Conservation (phyloP, 116 monocot species). For the Thalassia testudinum region DNA sequence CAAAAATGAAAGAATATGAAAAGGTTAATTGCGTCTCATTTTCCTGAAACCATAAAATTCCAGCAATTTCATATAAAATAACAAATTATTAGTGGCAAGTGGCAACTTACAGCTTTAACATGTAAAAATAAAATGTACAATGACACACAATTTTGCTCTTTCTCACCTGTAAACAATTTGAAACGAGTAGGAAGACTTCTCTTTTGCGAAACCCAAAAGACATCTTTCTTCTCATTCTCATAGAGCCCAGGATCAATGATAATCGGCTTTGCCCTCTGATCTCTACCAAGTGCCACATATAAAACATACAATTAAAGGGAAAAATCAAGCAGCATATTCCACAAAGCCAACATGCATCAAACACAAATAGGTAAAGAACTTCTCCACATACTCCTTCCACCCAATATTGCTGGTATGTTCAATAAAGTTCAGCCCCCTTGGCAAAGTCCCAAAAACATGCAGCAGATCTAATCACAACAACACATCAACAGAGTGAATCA, state of each 20-base stretch:
- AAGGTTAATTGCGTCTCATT: no score
- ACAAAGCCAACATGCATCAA: no score
- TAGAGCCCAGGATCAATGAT: slow-evolving; percentile 17
- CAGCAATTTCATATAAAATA: no score
- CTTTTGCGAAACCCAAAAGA: slow-evolving; percentile 8
- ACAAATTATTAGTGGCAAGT: no score
- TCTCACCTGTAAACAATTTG: slow-evolving; percentile 18
- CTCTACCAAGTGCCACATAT: no score
- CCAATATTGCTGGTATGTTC: slow-evolving; percentile 71
- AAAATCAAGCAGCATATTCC: background rate
- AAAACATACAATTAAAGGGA: background rate
- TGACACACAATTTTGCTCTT: no score
- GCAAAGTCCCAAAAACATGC: slow-evolving; percentile 29
- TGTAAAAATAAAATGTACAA: no score
- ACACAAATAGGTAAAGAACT: background rate
- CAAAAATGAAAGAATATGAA: no score
- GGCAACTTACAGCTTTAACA: no score
- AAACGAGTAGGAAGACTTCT: slow-evolving; percentile 16
- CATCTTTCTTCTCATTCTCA: slow-evolving; percentile 7
- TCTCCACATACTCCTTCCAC: slow-evolving; percentile 53
- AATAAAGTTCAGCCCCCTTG: slow-evolving; percentile 59
- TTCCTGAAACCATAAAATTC: no score
- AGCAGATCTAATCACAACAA: slow-evolving; percentile 28
- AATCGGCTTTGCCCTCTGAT: slow-evolving; percentile 13
- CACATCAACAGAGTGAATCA: no score